Evolutionary conservation across 345 rosid species (phyloP).

Genomic region (Eucalyptus pumila): DNA sequence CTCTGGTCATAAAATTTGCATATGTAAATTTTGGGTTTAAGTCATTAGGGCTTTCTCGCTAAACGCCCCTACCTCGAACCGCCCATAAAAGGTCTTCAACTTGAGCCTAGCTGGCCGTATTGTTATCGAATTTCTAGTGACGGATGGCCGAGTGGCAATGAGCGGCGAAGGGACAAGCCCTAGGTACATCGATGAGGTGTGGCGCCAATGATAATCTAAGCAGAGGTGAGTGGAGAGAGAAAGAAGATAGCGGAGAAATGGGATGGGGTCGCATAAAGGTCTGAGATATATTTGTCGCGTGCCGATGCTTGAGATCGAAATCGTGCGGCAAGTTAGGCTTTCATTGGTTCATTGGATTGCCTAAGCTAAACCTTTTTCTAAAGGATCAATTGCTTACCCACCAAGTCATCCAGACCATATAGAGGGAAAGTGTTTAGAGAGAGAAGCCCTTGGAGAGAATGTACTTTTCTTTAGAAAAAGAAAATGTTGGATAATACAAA

Average conservation of each 20-base stretch:
- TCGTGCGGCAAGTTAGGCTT: not conserved
- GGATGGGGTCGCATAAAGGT: not conserved
- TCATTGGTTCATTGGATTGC: not conserved
- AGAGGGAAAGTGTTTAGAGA: not conserved
- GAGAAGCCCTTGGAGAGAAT: no score
- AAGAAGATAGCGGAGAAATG: not conserved
- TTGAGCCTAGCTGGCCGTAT: not conserved
- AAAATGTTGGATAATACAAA: not conserved
- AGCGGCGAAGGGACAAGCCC: not conserved
- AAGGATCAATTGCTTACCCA: not conserved
- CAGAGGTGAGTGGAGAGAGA: not conserved
- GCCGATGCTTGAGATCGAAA: not conserved
- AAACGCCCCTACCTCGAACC: not conserved
- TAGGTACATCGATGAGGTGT: accelerated
- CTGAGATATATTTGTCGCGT: not conserved
- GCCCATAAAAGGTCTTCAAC: not conserved
- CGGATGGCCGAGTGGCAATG: not conserved
- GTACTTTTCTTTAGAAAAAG: no score
- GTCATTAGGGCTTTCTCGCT: not conserved
- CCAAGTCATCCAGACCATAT: not conserved
- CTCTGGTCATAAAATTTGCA: not conserved
- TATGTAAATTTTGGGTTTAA: not conserved
- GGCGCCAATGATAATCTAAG: not conserved
- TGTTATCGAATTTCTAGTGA: not conserved
- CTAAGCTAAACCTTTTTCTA: not conserved